Base-by-base conservation (phyloP, 2,329 filamentous ascomycete genomes). In the Coniosporium tulheliwenetii region DNA sequence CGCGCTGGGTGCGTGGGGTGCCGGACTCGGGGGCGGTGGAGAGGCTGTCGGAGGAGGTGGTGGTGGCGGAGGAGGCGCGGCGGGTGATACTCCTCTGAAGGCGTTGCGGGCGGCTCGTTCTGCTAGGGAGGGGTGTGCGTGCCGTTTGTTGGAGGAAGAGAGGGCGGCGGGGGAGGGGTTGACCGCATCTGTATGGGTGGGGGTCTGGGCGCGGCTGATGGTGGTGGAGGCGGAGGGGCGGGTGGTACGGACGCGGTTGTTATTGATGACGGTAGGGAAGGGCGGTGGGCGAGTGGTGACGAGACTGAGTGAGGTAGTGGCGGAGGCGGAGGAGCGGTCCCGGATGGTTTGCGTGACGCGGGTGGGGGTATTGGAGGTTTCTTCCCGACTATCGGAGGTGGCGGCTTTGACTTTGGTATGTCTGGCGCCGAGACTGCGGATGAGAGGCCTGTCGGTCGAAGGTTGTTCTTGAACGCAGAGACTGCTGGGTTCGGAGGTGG, bases 321-420 rank as follows among this genome's bases (percentile, higher is more conserved):
- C 12, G 58, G 56, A 3, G 54, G 47, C 13, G 59, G 54, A 1
- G 63, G 60, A n/a, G 59, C 52, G 36, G 59, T 53, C 15, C 66
- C 64, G 37, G 73, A 75, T 8, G 73, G 70, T 52, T 78, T 79
- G 47, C 75, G 66, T 34, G 66, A 65, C 15, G 66, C 55, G 8
- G 71, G 66, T 36, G 74, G 73, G 36, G 73, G 73, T 14, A 74
- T 70, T 5, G 73, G 73, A 34, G 70, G 67, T 51, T 86, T 86
- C 67, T 85, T 86, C 44, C 81, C 81, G 50, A 84, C 71, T 5
- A 80, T 81, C 10, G 83, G 83, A 29, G 85, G 85, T 31, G 85
- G 85, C 8, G 79, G 79, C 49, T 73, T 71, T 31, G 61, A 58
- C 26, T 61, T 53, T 31, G 61, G 58, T n/a, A 61, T 51, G 34